phyloP scores from a whole-genome alignment of 257 asterid species.

The Fraxinus pennsylvanica region DNA sequence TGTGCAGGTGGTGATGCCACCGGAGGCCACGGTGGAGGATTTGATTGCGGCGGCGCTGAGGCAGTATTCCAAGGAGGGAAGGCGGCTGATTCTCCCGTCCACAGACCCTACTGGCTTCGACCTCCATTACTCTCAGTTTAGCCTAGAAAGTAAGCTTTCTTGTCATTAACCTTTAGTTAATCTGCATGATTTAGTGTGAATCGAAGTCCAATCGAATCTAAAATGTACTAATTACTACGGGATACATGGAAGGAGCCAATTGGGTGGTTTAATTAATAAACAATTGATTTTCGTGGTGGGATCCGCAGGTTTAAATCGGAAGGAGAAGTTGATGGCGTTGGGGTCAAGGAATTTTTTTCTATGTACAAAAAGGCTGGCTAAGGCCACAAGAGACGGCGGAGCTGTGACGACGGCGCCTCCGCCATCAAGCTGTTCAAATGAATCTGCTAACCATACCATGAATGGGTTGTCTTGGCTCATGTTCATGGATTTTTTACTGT shows the following conservation, averaged over 20 bases:
- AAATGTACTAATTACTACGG: no score
- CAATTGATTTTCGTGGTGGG: no score
- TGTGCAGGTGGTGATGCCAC: slow-evolving; percentile 66
- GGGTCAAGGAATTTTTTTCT: slow-evolving; percentile 86
- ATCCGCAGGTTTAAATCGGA: slow-evolving; percentile 59
- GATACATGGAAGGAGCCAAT: no score
- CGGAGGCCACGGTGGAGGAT: slow-evolving; percentile 73
- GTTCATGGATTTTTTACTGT: slow-evolving; percentile 62
- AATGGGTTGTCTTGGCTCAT: slow-evolving; percentile 46
- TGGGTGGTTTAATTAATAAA: no score
- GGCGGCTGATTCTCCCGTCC: slow-evolving; percentile 51
- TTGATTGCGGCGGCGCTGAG: slow-evolving; percentile 64
- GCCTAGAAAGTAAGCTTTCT: slow-evolving; percentile 67
- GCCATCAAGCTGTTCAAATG: slow-evolving; percentile 51
- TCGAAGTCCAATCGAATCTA: no score
- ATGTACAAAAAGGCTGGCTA: slow-evolving; percentile 36
- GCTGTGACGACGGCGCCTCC: slow-evolving; percentile 23
- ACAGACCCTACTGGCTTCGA: slow-evolving; percentile 46
- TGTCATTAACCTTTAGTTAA: no score
- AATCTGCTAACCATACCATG: background rate
- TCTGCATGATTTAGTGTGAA: no score
- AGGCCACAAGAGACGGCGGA: background rate
- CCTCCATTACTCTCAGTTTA: slow-evolving; percentile 91
- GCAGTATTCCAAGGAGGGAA: slow-evolving; percentile 70
- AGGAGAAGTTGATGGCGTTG: slow-evolving; percentile 55